phyloP scores from a whole-genome alignment of 257 asterid species.

The Jasminum sambac region DNA sequence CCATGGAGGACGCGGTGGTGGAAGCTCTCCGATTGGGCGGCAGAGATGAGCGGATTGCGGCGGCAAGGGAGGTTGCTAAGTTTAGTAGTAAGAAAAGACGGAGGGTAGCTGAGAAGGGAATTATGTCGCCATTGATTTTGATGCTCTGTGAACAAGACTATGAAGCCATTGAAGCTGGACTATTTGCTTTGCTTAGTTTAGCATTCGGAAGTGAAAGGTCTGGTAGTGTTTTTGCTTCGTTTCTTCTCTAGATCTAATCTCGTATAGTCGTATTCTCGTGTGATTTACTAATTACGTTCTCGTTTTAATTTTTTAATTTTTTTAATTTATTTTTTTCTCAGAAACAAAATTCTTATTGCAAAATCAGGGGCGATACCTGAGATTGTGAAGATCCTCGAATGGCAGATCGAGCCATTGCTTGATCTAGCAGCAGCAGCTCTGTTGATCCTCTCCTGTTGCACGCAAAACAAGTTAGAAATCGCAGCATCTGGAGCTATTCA shows the following conservation, averaged over 20 bases:
- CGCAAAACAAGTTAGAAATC: conserved; percentile 58
- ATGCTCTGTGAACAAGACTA: conserved; percentile 59
- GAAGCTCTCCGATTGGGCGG: conserved; percentile 70
- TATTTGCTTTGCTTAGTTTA: conserved; percentile 67
- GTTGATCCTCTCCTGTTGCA: conserved; percentile 63
- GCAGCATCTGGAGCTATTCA: conserved; percentile 64
- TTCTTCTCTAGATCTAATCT: neutral
- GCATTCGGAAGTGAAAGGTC: conserved; percentile 81
- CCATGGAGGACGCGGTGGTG: conserved; percentile 51
- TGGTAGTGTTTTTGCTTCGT: neutral
- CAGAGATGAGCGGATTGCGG: conserved; percentile 46
- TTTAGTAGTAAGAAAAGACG: conserved; percentile 53
- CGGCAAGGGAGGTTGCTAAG: conserved; percentile 56
- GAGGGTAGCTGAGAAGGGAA: conserved; percentile 52
- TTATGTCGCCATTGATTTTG: conserved; percentile 46
- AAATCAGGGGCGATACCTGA: conserved; percentile 63
- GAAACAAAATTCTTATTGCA: conserved; percentile 60
- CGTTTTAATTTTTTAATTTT: neutral
- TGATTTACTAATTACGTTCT: neutral
- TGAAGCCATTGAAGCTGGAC: conserved; percentile 67
- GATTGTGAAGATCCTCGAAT: conserved; percentile 46
- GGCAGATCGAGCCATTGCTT: conserved; percentile 42
- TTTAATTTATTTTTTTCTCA: conserved; percentile 28
- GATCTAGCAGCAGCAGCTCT: conserved; percentile 63
- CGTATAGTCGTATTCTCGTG: neutral